Conservation (phyloP, 2,329 filamentous ascomycete species). For the Scleromitrula shiraiana region DNA sequence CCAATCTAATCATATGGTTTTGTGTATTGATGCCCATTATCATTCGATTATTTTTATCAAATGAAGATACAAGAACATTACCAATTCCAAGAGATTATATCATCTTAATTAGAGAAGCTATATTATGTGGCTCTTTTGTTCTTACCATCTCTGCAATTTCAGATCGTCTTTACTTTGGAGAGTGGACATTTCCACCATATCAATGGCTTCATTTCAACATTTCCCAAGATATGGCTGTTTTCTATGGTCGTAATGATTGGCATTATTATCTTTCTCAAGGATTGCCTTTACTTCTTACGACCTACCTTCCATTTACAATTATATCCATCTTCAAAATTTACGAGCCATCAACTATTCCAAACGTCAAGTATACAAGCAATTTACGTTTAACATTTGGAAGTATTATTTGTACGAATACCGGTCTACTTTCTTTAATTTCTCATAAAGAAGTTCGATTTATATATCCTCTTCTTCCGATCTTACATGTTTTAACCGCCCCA, state of each 20-base stretch:
- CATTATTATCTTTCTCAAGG: conserved; percentile 94
- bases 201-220: conserved; percentile 90
- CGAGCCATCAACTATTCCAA: not conserved
- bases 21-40: conserved; percentile 51
- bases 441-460: conserved; percentile 98
- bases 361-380: conserved; percentile 14
- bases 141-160: conserved; percentile 56
- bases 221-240: conserved; percentile 75
- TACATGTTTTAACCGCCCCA: conserved; percentile 72
- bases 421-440: conserved; percentile 65
- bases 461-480: conserved; percentile 80
- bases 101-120: conserved; percentile 52
- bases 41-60: conserved; percentile 17
- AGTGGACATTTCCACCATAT: conserved; percentile 82
- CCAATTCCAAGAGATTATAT: conserved; percentile 30
- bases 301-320: conserved; percentile 68
- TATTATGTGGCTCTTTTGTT: conserved; percentile 55
- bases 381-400: conserved; percentile 38
- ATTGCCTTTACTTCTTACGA: conserved; percentile 77
- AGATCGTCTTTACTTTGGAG: conserved; percentile 73
- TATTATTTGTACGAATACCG: conserved; percentile 50
- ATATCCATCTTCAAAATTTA: conserved; percentile 39
- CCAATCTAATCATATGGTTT: conserved; percentile 81
- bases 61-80: not conserved
- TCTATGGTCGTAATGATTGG: conserved; percentile 84